Conservation (phyloP, 1,284 basidiomycete genomes). For the Salmacisia buchloeana region DNA sequence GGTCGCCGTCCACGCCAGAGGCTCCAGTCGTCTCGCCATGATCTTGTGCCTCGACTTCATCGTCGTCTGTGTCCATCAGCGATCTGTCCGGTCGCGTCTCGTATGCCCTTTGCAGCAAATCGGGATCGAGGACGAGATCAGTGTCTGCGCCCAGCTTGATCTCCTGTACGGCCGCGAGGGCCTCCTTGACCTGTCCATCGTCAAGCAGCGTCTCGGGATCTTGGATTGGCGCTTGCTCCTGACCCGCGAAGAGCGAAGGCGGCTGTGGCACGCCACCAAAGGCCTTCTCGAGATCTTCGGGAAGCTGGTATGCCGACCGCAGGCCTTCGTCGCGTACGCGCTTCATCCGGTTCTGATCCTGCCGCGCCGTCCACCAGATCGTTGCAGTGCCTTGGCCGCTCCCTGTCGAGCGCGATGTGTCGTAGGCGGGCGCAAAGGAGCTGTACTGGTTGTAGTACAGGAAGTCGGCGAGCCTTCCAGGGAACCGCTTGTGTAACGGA, state of each 20-base stretch:
- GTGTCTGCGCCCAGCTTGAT: not conserved
- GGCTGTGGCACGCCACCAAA: not conserved
- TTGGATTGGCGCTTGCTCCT: not conserved
- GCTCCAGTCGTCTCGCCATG: not conserved
- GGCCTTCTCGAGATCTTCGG: not conserved
- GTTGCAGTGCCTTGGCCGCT: not conserved
- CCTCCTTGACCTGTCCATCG: not conserved
- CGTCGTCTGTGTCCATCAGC: not conserved
- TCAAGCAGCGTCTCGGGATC: not conserved
- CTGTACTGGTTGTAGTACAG: conserved; percentile 7
- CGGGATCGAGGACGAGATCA: not conserved
- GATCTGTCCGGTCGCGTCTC: not conserved
- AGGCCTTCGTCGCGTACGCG: not conserved
- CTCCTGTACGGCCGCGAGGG: not conserved
- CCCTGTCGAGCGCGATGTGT: not conserved
- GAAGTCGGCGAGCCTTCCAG: not conserved
- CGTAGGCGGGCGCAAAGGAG: not conserved
- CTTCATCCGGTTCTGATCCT: not conserved
- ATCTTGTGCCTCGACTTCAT: not conserved
- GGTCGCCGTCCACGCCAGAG: not conserved
- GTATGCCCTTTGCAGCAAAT: not conserved
- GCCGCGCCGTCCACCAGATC: not conserved
- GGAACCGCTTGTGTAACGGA: not conserved
- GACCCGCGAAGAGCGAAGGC: not conserved
- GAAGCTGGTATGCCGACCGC: not conserved